Percentiles rank a stretch among this genome's conserved stretches.
Evolutionary conservation across 257 asterid species (phyloP).

Genomic region (Solanum paucissectum): DNA sequence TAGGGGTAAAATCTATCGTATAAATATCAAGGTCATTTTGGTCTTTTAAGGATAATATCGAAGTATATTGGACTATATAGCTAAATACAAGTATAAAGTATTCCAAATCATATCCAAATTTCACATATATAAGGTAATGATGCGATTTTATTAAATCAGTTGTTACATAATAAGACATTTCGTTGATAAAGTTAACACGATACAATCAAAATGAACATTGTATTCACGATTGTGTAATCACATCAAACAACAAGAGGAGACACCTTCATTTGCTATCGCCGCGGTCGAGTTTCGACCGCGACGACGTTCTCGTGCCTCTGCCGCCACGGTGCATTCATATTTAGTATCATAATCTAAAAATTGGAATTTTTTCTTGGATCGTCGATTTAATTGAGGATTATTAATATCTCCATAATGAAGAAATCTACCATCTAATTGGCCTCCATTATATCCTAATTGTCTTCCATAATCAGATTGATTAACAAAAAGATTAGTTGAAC

Average conservation of each 20-base stretch:
- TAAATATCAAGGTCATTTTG: not conserved
- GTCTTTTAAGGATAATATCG: not conserved
- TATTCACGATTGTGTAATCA: not conserved
- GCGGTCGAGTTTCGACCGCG: not conserved
- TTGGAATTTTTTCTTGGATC: not conserved
- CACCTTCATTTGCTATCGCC: not conserved
- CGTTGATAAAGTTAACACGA: no score
- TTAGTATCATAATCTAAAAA: not conserved
- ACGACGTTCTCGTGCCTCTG: not conserved
- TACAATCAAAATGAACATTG: not conserved
- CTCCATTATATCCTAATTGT: not conserved
- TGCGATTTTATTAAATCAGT: fast-evolving
- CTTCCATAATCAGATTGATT: not conserved
- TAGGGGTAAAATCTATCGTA: not conserved
- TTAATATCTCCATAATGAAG: not conserved
- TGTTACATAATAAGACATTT: no score
- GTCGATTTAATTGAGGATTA: not conserved
- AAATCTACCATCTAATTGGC: not conserved
- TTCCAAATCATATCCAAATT: not conserved
- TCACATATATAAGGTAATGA: no score
- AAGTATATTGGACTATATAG: not conserved
- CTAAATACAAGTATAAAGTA: not conserved
- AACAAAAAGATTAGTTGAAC: constrained; percentile 15
- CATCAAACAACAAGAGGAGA: not conserved
- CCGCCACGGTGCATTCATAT: not conserved